Percentiles rank a stretch among this genome's conserved stretches.
Evolutionary conservation across 805 yeast genomes (phyloP).

Genomic region (Sugiyamaella qingdaonensis): DNA sequence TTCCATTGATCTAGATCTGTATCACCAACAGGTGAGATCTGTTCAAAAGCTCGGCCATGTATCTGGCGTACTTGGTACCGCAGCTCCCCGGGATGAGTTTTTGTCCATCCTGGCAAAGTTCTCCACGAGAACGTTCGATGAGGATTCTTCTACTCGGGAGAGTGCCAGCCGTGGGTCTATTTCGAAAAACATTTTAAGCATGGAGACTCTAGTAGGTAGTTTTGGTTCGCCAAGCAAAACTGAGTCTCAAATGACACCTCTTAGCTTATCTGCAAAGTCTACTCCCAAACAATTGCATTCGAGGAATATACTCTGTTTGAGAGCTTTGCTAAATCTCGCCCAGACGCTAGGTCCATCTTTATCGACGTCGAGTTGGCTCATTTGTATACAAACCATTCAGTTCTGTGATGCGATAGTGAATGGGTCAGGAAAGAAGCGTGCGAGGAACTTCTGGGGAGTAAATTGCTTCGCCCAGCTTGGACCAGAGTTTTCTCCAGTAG

Average conservation of each 20-base stretch:
- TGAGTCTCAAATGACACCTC: constrained; percentile 1
- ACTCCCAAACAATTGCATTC: constrained; percentile 40
- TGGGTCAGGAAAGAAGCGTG: constrained; percentile 10
- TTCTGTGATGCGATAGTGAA: constrained; percentile 23
- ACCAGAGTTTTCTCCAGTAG: constrained; percentile 42
- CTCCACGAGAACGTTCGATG: constrained; percentile 21
- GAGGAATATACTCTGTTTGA: constrained; percentile 67
- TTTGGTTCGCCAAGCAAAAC: constrained; percentile 14
- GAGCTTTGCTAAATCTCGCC: constrained; percentile 75
- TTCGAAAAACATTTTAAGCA: constrained; percentile 11
- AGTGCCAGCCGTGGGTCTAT: neutral
- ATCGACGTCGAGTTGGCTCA: constrained; percentile 56
- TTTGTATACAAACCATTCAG: constrained; percentile 51
- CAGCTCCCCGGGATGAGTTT: constrained; percentile 55
- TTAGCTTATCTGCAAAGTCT: neutral
- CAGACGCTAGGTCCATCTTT: constrained; percentile 77
- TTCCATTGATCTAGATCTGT: constrained; percentile 64
- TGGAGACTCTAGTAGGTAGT: constrained; percentile 24
- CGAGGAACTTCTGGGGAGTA: constrained; percentile 2
- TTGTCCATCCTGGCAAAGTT: constrained; percentile 31
- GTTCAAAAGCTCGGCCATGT: constrained; percentile 80
- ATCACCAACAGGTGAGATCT: constrained; percentile 63
- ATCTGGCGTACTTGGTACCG: constrained; percentile 66
- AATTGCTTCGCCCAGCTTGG: constrained; percentile 38
- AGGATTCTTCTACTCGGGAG: neutral